These are phyloP conservation scores for Collybia mongolica DNA, from an alignment of 768 basidiomycete species.

Conservation along the genomic window DNA sequence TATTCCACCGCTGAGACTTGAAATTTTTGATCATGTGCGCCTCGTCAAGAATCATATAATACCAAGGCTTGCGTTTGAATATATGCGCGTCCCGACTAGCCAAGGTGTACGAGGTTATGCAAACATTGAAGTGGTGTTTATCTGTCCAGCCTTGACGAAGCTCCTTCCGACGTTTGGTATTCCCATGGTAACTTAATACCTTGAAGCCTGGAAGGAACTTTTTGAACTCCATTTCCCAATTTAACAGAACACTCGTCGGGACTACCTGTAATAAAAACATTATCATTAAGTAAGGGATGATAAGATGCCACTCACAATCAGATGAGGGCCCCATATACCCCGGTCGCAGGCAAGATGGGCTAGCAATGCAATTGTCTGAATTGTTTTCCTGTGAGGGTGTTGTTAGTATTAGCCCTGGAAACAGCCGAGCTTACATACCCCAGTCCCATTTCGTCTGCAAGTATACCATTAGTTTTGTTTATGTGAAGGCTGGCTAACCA, in stretches of 20 bases:
- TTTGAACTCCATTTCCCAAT: constrained; percentile 98
- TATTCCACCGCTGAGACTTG: constrained; percentile 91
- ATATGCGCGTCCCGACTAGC: constrained; percentile 90
- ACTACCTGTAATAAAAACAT: constrained; percentile 55
- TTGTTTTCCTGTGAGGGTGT: constrained; percentile 69
- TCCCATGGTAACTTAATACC: constrained; percentile 88
- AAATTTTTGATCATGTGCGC: constrained; percentile 99
- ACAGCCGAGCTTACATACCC: constrained; percentile 53
- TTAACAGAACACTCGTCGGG: constrained; percentile 90
- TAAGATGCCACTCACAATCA: constrained; percentile 56
- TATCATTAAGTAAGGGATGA: not conserved
- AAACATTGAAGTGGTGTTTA: constrained; percentile 88
- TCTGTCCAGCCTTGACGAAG: constrained; percentile 90
- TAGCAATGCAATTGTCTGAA: constrained; percentile 92
- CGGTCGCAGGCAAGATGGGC: constrained; percentile 91
- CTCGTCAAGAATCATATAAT: constrained; percentile 95
- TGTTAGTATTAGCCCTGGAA: not conserved
- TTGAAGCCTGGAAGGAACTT: constrained; percentile 91
- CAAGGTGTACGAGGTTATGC: constrained; percentile 91
- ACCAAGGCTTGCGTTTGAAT: constrained; percentile 92
- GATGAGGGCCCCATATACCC: constrained; percentile 90
- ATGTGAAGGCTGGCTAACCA: constrained; percentile 90
- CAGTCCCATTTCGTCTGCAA: constrained; percentile 94
- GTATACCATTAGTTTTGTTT: constrained; percentile 78
- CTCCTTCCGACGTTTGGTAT: constrained; percentile 85